These are phyloP conservation scores for Suhomyces kilbournensis DNA, from an alignment of 805 yeast species.

Conservation along the genomic window DNA sequence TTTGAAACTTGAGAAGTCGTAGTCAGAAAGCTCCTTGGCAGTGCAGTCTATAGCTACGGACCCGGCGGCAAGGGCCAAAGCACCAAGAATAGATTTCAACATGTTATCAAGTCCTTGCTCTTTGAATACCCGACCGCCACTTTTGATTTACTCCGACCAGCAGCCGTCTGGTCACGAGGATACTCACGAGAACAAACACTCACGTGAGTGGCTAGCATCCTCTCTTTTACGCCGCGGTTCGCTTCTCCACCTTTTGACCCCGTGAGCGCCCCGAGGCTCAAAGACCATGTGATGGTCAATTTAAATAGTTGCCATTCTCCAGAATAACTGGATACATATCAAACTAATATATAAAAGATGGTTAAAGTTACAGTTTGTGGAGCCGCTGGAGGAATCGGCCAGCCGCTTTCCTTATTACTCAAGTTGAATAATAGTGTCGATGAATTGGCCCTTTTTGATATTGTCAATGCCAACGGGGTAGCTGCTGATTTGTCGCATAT, in stretches of 20 bases:
- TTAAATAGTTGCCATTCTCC: not conserved
- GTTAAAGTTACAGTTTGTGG: slow-evolving; percentile 49
- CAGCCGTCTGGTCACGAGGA: not conserved
- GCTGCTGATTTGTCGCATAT: slow-evolving; percentile 47
- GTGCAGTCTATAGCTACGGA: slow-evolving; percentile 32
- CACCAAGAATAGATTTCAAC: not conserved
- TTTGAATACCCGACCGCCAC: not conserved
- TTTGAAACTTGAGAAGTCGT: slow-evolving; percentile 45
- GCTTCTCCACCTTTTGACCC: slow-evolving; percentile 1
- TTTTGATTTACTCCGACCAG: not conserved
- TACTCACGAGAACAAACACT: not conserved
- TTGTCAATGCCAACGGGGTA: slow-evolving; percentile 45
- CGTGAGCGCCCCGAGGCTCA: slow-evolving; percentile 4
- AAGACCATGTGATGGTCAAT: slow-evolving; percentile 2
- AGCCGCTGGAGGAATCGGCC: slow-evolving; percentile 50
- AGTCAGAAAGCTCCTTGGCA: slow-evolving; percentile 31
- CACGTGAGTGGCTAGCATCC: not conserved
- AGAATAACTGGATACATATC: not conserved
- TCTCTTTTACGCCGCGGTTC: not conserved
- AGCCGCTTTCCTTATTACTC: slow-evolving; percentile 43
- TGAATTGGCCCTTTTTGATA: slow-evolving; percentile 41
- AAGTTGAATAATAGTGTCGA: slow-evolving; percentile 39
- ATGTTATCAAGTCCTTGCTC: not conserved
- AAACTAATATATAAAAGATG: slow-evolving; percentile 14
- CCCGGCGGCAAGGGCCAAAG: slow-evolving; percentile 5